Base-by-base conservation (phyloP, 129 eudicot genomes). In the Logfia minima region DNA sequence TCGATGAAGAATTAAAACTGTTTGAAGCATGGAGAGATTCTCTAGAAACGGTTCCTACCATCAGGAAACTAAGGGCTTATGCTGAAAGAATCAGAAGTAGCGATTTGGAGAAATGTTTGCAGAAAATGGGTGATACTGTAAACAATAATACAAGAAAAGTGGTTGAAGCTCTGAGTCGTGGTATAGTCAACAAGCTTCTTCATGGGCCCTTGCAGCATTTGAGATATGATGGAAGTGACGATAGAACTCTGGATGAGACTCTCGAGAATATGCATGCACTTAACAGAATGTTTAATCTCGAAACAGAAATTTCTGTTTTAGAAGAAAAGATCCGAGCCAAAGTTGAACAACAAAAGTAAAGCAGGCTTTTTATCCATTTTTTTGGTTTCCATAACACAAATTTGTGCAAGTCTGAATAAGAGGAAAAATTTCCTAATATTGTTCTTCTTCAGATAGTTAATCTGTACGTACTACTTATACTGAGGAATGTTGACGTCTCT, bases 11-110 rank as follows among this genome's bases (percentile, higher is more conserved):
- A 76, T 56, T 87, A 2, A 83, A 84, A 4, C 79, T 82, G 18
- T 92, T 92, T 66, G 97, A 87, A 79, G 97, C 96, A 0, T 87
- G 96, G 96, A 85, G 96, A 45, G 97, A 92, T 84, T 92, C 97
- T 0, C 82, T 90, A 13, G 98, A 93, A 77, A 93, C 98, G 0
- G 98, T 93, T 77, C 98, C 98, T 7, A 93, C 97, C 4, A 93
- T 93, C 45, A 87, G 91, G 86, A 93, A 93, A 73, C 55, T 92
- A 81, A 84, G 96, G 73, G 96, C 96, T 1, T 92, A 92, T 61
- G 97, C 97, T 0, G 96, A 92, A 72, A 86, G 91, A 83, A 83
- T 92, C 35, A 84, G 96, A 75, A 80, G 65, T 0, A 92, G 92
- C 7, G 97, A 92, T 84, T 84, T 89, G 24, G 93, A 92, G 26